A percentile compares a stretch with the other conserved stretches of the same genome.
Evolutionary conservation across 2,329 filamentous ascomycete genomes (phyloP).

Genomic region (Aspergillus sp.): DNA sequence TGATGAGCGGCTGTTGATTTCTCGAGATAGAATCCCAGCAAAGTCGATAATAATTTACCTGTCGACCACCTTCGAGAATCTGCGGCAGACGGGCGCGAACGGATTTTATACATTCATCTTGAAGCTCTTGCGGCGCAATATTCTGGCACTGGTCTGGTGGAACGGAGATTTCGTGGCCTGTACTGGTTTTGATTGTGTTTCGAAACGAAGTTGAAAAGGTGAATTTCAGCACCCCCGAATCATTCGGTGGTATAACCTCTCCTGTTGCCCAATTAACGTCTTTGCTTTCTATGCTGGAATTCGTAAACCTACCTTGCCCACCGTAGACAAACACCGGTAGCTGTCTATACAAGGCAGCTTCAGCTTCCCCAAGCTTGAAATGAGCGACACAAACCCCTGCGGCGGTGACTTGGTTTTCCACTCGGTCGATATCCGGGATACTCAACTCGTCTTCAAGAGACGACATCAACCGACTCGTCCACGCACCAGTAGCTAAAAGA

Average conservation of each 20-base stretch:
- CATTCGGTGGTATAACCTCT: constrained; percentile 46
- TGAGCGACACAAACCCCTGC: constrained; percentile 58
- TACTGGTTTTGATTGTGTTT: constrained; percentile 45
- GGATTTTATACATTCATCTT: constrained; percentile 32
- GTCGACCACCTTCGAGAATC: constrained; percentile 24
- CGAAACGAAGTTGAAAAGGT: constrained; percentile 57
- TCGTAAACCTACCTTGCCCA: constrained; percentile 26
- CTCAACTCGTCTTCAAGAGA: constrained; percentile 42
- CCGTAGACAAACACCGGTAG: constrained; percentile 53
- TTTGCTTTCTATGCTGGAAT: neutral
- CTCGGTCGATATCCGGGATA: constrained; percentile 44
- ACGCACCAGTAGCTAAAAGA: constrained; percentile 53
- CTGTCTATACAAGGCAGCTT: constrained; percentile 45
- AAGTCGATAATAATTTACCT: constrained; percentile 41
- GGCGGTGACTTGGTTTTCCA: constrained; percentile 52
- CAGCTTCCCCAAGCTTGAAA: constrained; percentile 47
- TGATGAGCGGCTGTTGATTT: constrained; percentile 59
- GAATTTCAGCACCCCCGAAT: constrained; percentile 54
- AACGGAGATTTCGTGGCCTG: constrained; percentile 50
- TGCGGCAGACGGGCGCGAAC: constrained; percentile 21
- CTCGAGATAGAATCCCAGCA: constrained; percentile 60
- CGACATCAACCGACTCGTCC: constrained; percentile 52
- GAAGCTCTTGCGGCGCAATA: constrained; percentile 36
- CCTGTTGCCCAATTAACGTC: constrained; percentile 9
- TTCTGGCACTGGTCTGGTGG: constrained; percentile 45